Percentiles rank a stretch among this genome's conserved stretches.
These are phyloP conservation scores for Caulochytrium protostelioides DNA, from an alignment of 371 early-diverging fungal genomes.

Conservation along the genomic window DNA sequence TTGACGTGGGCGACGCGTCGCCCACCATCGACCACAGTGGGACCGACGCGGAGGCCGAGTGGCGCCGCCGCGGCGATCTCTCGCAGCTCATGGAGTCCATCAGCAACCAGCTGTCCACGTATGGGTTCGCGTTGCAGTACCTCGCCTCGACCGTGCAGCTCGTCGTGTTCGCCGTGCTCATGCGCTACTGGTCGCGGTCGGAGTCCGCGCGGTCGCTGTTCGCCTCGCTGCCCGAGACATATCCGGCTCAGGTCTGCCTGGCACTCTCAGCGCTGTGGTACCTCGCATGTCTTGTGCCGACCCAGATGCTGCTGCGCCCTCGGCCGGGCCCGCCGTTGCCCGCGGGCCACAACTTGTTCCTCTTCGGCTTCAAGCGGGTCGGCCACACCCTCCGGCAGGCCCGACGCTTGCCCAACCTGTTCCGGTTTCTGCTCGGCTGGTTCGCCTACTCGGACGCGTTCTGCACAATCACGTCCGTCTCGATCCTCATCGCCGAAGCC, in stretches of 20 bases:
- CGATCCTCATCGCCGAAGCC: constrained; percentile 25
- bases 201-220: too few relatives aligned
- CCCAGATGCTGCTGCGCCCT: constrained; percentile 10
- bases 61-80: neutral
- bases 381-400: constrained; percentile 6
- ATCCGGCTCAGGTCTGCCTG: constrained; percentile 24
- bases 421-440: constrained; percentile 16
- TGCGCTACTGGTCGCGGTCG: constrained; percentile 4
- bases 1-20: too few relatives aligned
- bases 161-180: constrained; percentile 15
- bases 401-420: constrained; percentile 10
- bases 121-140: constrained; percentile 25
- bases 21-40: neutral
- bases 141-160: constrained; percentile 18
- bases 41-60: neutral
- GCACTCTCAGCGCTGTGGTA: constrained; percentile 30
- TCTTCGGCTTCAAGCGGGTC: constrained; percentile 22
- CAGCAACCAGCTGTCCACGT: constrained; percentile 21
- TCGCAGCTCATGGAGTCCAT: constrained; percentile 6
- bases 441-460: constrained; percentile 17
- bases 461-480: constrained; percentile 14
- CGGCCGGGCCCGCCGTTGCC: constrained; percentile 36
- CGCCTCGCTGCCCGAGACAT: constrained; percentile 8
- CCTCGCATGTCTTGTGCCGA: constrained; percentile 13
- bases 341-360: constrained; percentile 15